Evolutionary conservation across 2,329 filamentous ascomycete genomes (phyloP), one percentile per base, ranked within the genome.

Genomic region (Phialophora tarda): DNA sequence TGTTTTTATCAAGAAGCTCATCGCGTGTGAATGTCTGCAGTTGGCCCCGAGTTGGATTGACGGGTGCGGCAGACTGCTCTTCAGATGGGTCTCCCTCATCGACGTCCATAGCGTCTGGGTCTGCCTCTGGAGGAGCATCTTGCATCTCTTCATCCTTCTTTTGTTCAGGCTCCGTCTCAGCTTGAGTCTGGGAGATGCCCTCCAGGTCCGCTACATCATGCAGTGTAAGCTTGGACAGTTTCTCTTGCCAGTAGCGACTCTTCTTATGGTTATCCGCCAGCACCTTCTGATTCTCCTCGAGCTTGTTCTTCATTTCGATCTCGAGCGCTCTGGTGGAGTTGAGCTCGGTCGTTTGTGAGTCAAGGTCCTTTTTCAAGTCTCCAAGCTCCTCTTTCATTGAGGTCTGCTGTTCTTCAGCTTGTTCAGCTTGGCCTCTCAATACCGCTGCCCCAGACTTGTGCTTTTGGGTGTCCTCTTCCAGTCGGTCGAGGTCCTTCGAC

Each of bases 241-340:
- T 97, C 67, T 97, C 92, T 62, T 93, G 83, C 93, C 93, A 98
- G 81, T 97, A 92, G 44, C 84, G 85, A 48, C 91, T 85, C 66
- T 91, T 88, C 79, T 91, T 93, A 77, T 96, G 89, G 78, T 96
- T 97, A 75, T 98, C 94, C 0, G 82, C 79, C 14, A 98, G 85
- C 10, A 89, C 87, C 80, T 99, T 99, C 71, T 97, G 91, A 77
- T 94, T 95, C 76, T 98, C 94, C 75, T 98, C 95, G 1, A 99
- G 88, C 81, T 96, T 96, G 80, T 98, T 98, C 69, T 91, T 91
- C 93, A 98, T 97, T 79, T 99, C 95, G 68, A 99, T 97, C 78
- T 99, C 95, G 2, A 90, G 83, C 0, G 92, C 93, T 10, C 94
- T 88, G 0, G 91, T 96, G 75, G 92, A 90, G 75, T 98, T 97